These are phyloP conservation scores for Hapsidospora chrysogenum DNA, from an alignment of 495 filamentous ascomycete genomes.

Conservation along the genomic window DNA sequence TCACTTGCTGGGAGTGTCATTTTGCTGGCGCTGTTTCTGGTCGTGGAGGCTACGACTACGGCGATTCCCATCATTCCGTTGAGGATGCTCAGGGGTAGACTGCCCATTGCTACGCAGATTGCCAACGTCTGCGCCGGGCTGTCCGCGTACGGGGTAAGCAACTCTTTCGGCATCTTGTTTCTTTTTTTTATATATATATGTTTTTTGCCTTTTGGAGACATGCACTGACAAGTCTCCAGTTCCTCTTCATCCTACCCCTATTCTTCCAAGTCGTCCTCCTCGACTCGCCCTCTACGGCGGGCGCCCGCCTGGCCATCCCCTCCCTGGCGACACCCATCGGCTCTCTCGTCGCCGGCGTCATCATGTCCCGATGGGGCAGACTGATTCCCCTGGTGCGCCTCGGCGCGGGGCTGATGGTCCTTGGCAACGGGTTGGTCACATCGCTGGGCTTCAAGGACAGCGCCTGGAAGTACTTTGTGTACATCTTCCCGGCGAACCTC, in stretches of 20 bases:
- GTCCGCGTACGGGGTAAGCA: constrained; percentile 37
- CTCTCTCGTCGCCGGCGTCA: constrained; percentile 39
- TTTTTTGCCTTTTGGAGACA: too few relatives aligned
- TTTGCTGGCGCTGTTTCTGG: constrained; percentile 26
- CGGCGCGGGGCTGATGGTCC: constrained; percentile 39
- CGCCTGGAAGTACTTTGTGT: constrained; percentile 45
- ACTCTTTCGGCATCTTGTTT: too few relatives aligned
- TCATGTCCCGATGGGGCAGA: constrained; percentile 50
- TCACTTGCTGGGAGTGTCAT: constrained; percentile 28
- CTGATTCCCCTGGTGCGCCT: constrained; percentile 35
- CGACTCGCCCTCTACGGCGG: constrained; percentile 44
- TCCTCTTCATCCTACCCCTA: constrained; percentile 47
- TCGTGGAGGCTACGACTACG: constrained; percentile 31
- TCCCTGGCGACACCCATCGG: constrained; percentile 45
- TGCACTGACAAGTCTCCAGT: constrained; percentile 22
- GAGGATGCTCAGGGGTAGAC: constrained; percentile 31
- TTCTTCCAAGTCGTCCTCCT: constrained; percentile 47
- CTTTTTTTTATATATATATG: too few relatives aligned
- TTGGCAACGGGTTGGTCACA: constrained; percentile 40
- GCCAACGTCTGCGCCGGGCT: constrained; percentile 40
- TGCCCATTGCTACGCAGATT: constrained; percentile 32
- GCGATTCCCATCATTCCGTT: constrained; percentile 38
- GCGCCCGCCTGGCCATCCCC: constrained; percentile 40
- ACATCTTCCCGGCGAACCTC: constrained; percentile 45
- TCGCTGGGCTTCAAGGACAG: constrained; percentile 38